Evolutionary conservation across 371 early-diverging fungal species (phyloP).

Genomic region (Cokeromyces recurvatus): DNA sequence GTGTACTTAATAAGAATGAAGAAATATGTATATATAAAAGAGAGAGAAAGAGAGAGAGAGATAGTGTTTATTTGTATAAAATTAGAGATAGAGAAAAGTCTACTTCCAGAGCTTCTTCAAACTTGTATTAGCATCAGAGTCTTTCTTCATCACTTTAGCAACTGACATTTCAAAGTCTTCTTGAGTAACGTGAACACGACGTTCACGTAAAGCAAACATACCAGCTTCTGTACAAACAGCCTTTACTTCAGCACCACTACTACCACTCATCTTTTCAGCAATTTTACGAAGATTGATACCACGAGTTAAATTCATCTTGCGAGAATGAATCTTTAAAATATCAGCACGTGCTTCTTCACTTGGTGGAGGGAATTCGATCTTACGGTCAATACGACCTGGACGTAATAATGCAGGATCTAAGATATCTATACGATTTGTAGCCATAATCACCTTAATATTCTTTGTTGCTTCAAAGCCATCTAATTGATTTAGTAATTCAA

Average conservation of each 20-base stretch:
- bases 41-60: too few species aligned
- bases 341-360: conserved; percentile 91
- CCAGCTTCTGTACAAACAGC: conserved; percentile 99
- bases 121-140: conserved; percentile 93
- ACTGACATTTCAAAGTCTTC: conserved; percentile 99
- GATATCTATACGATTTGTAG: conserved; percentile 93
- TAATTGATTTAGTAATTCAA: conserved; percentile 99
- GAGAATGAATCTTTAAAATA: conserved; percentile 99
- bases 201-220: conserved; percentile 99
- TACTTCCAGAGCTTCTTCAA: conserved; percentile 98
- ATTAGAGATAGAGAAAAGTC: too few species aligned
- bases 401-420: conserved; percentile 99
- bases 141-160: conserved; percentile 99
- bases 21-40: too few species aligned
- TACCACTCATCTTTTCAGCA: conserved; percentile 98
- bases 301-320: conserved; percentile 97
- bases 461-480: conserved; percentile 99
- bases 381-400: conserved; percentile 99
- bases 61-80: too few species aligned
- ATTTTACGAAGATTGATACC: conserved; percentile 98
- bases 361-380: conserved; percentile 99
- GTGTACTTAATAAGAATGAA: conserved; percentile 1
- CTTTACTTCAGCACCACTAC: conserved; percentile 79
- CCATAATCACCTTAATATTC: conserved; percentile 91
- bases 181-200: conserved; percentile 98